Base-by-base conservation (phyloP, 164 flowering plant genomes). In the Kalanchoe fedtschenkoi region DNA sequence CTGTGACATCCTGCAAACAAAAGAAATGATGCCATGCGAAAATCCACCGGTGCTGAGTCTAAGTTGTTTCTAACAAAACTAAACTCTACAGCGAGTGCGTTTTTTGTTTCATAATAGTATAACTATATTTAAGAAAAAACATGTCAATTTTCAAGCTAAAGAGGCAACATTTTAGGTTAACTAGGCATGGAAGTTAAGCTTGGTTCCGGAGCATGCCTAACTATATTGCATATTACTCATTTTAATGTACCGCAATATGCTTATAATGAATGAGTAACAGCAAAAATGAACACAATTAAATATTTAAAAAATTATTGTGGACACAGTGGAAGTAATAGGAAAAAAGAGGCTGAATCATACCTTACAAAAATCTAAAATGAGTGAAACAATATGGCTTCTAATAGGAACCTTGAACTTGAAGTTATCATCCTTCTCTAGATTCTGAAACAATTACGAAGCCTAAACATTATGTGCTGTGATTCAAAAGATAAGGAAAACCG, bases 291-390 rank as follows among this genome's bases (percentile, higher is more conserved):
- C 42, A 28, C n/a, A n/a, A n/a, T n/a, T n/a, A 29, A 65, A 59
- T 7, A 16, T 51, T 6, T 17, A 16, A 10, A 17, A 22, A 10
- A 59, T 32, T 17, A n/a, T 34, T 4, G 6, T 21, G 14, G 2
- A 29, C 32, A 26, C 13, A 26, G n/a, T 4, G 30, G 14, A 3
- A 34, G 53, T 38, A 47, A 32, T n/a, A 24, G 38, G 4, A 35
- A 32, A 53, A 26, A 2, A 39, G 21, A 14, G 9, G 33, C 34
- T 16, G 26, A 21, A 54, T 22, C 63, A 17, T 79, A 87, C 98
- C 88, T 88, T 83, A 70, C 98, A 90, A 41, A 76, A 71, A 76
- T 93, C 98, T 51, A 90, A 73, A 34, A 93, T 64, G 19, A 88
- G 90, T 46, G 79, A 74, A 59, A 83, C 81, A 55, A 79, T 83